Percentiles rank a stretch among this genome's conserved stretches.
Evolutionary conservation across 1,139 yeast genomes (phyloP).

Genomic region (Saccharomyces hybrid): DNA sequence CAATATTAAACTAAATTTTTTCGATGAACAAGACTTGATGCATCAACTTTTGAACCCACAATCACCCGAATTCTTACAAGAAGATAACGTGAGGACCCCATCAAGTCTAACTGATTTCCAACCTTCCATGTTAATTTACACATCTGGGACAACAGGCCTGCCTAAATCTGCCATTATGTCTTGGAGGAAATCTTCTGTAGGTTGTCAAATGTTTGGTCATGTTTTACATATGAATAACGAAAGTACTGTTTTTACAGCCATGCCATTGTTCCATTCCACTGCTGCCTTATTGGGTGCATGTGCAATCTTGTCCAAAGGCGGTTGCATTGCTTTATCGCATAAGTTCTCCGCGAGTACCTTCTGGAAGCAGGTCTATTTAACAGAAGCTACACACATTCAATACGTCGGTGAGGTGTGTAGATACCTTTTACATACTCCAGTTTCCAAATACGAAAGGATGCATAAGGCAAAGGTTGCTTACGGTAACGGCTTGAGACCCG

Average conservation of each 20-base stretch:
- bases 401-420: constrained; percentile 96
- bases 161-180: constrained; percentile 94
- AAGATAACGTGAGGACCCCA: constrained; percentile 49
- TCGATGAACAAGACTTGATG: constrained; percentile 47
- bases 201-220: constrained; percentile 60
- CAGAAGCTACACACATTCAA: constrained; percentile 73
- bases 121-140: constrained; percentile 70
- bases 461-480: constrained; percentile 68
- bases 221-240: constrained; percentile 51
- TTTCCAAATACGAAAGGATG: constrained; percentile 52
- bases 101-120: constrained; percentile 45
- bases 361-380: constrained; percentile 80
- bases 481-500: constrained; percentile 92
- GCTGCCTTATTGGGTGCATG: constrained; percentile 86
- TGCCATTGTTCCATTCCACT: constrained; percentile 95
- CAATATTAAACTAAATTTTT: constrained; percentile 40
- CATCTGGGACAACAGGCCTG: constrained; percentile 92
- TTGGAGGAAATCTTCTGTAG: constrained; percentile 73
- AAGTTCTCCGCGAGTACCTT: constrained; percentile 79
- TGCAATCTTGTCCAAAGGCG: constrained; percentile 66
- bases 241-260: constrained; percentile 73
- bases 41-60: constrained; percentile 39
- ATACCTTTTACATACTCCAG: constrained; percentile 62
- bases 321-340: constrained; percentile 65
- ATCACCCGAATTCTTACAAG: constrained; percentile 47